A percentile compares a stretch with the other conserved stretches of the same genome.
Conservation (phyloP, 306 rosid species). For the Gleditsia sinensis region DNA sequence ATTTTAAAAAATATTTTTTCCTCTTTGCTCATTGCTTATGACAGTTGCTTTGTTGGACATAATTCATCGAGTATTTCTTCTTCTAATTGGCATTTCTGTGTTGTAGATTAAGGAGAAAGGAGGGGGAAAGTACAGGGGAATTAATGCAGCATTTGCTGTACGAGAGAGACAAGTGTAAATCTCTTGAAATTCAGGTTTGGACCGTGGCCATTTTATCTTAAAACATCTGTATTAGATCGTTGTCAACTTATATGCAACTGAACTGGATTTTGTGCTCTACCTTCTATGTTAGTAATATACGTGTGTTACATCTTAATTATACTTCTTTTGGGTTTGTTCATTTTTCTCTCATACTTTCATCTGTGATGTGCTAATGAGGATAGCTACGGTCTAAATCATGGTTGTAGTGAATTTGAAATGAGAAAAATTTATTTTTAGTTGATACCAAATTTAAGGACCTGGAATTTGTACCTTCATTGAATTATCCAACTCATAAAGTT, state of each 20-base stretch:
- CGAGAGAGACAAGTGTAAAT: conserved; percentile 61
- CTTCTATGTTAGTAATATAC: not conserved
- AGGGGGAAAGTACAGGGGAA: conserved; percentile 38
- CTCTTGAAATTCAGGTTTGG: conserved; percentile 68
- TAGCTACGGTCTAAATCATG: not conserved
- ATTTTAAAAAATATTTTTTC: conserved; percentile 3
- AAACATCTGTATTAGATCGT: too few species aligned
- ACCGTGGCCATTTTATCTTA: not conserved
- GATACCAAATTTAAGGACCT: not conserved
- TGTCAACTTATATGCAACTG: not conserved
- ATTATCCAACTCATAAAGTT: not conserved
- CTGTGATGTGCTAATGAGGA: not conserved
- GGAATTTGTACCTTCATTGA: not conserved
- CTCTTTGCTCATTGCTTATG: not conserved
- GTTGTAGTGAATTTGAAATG: not conserved
- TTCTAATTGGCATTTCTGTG: not conserved
- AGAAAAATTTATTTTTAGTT: not conserved
- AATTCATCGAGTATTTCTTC: not conserved
- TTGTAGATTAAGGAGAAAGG: conserved; percentile 53
- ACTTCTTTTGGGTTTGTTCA: not conserved
- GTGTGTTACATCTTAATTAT: not conserved
- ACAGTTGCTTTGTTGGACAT: conserved; percentile 2
- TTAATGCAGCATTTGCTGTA: conserved; percentile 41
- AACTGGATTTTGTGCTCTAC: not conserved
- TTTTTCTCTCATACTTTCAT: not conserved